Evolutionary conservation across 2,329 filamentous ascomycete genomes (phyloP).

Genomic region (Cladobotryum mycophilum): DNA sequence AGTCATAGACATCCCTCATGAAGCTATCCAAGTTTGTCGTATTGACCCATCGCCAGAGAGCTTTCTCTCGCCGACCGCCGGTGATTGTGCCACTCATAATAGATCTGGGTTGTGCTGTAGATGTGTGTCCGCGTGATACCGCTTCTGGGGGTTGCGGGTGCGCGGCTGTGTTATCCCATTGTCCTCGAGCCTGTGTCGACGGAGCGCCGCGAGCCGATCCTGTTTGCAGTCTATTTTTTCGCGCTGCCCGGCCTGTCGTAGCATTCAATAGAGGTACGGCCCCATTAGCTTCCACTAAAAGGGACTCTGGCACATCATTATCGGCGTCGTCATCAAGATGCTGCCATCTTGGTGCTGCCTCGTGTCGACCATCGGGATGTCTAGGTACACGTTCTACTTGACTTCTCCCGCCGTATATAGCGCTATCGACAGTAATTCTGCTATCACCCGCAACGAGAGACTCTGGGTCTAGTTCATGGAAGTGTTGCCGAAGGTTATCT

Average conservation of each 20-base stretch:
- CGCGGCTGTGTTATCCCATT: slow-evolving; percentile 49
- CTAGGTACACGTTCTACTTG: slow-evolving; percentile 4
- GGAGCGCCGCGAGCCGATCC: background rate
- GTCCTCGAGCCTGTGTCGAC: slow-evolving; percentile 38
- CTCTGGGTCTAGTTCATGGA: slow-evolving; percentile 45
- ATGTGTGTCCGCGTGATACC: slow-evolving; percentile 17
- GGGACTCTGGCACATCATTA: slow-evolving; percentile 58
- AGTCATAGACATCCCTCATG: slow-evolving; percentile 76
- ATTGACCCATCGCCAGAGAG: slow-evolving; percentile 90
- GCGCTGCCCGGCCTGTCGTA: slow-evolving; percentile 15
- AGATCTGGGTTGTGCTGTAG: slow-evolving; percentile 21
- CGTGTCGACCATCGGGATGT: slow-evolving; percentile 5
- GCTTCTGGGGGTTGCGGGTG: slow-evolving; percentile 46
- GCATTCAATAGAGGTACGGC: slow-evolving; percentile 12
- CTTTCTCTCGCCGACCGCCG: slow-evolving; percentile 56
- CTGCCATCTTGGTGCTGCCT: slow-evolving; percentile 19
- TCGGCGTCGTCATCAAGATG: slow-evolving; percentile 44
- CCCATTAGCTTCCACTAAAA: slow-evolving; percentile 51
- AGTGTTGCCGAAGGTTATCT: slow-evolving; percentile 46
- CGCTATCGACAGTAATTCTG: slow-evolving; percentile 36
- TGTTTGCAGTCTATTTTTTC: slow-evolving; percentile 9
- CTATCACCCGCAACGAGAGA: slow-evolving; percentile 41
- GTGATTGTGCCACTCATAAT: slow-evolving; percentile 23
- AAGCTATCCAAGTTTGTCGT: slow-evolving; percentile 85
- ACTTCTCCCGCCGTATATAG: slow-evolving; percentile 17